These are phyloP conservation scores for Basidioascus undulatus DNA, from an alignment of 768 basidiomycete species.

Conservation along the genomic window DNA sequence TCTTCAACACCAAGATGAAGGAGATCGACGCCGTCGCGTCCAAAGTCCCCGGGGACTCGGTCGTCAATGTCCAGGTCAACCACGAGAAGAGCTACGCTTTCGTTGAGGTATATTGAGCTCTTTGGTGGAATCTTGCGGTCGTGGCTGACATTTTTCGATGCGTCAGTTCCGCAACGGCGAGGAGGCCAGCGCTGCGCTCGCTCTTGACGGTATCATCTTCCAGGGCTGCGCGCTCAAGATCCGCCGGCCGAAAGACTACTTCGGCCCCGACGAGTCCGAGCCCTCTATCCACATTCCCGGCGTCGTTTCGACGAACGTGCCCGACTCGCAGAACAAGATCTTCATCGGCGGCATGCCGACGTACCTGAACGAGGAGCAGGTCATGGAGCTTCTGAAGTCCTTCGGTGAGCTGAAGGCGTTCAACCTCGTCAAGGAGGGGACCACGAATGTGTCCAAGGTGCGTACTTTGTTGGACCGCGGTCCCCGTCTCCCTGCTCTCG, in stretches of 20 bases:
- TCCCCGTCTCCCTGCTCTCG: not conserved
- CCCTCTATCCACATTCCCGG: slow-evolving; percentile 62
- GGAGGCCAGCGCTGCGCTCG: slow-evolving; percentile 89
- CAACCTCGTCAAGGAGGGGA: slow-evolving; percentile 89
- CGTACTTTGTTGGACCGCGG: slow-evolving; percentile 2
- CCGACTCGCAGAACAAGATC: slow-evolving; percentile 92
- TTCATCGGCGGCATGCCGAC: slow-evolving; percentile 89
- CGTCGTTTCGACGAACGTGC: slow-evolving; percentile 85
- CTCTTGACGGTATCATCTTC: slow-evolving; percentile 92
- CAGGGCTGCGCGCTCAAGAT: slow-evolving; percentile 89
- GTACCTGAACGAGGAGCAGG: slow-evolving; percentile 93
- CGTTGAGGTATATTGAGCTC: slow-evolving; percentile 54
- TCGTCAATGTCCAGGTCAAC: slow-evolving; percentile 82
- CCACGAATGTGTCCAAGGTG: slow-evolving; percentile 69
- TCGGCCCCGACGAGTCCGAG: slow-evolving; percentile 39
- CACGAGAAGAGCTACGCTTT: slow-evolving; percentile 99
- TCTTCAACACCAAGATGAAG: slow-evolving; percentile 90
- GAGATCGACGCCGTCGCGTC: slow-evolving; percentile 51
- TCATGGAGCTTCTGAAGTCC: slow-evolving; percentile 87
- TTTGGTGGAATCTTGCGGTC: too few relatives aligned
- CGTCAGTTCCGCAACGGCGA: slow-evolving; percentile 87
- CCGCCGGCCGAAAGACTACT: slow-evolving; percentile 90
- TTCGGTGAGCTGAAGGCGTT: slow-evolving; percentile 96
- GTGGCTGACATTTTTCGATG: slow-evolving; percentile 4
- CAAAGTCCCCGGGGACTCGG: slow-evolving; percentile 54